Base-by-base conservation (phyloP, 2,329 filamentous ascomycete genomes). In the Calonectria pauciramosa region DNA sequence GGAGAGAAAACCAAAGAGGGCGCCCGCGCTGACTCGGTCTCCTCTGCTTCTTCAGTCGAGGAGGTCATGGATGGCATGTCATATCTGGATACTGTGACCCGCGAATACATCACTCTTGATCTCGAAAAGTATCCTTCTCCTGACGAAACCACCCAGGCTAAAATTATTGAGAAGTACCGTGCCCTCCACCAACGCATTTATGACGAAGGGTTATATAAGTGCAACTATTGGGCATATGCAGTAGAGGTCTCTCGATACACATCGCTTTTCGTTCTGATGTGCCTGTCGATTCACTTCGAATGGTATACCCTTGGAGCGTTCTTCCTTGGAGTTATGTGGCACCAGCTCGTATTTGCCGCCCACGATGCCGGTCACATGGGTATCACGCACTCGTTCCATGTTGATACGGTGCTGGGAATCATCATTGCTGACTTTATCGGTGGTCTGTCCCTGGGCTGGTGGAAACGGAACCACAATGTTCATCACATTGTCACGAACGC, bases 281-380 rank as follows among this genome's bases (percentile, higher is more conserved):
- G 96, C 44, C 82, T 90, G 6, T 92, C 91, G 80, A 86, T 97
- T 26, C 89, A 85, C 20, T 87, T 87, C 81, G 89, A 89, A 44
- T 95, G 93, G 91, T 96, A 94, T 81, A 88, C 86, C 63, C 86
- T 90, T 3, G 95, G 94, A 71, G 96, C 92, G 1, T 83, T 94
- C 64, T 95, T 93, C 79, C 88, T 99, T 3, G 97, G 96, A 26
- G 89, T 91, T 76, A 90, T 98, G 82, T 99, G 97, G 96, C 97
- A 99, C 82, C 97, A 99, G 83, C 90, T 99, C 34, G 94, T 96
- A 67, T 99, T 99, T 83, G 93, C 94, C 1, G 97, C 95, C 75
- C 97, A 99, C 85, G 97, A 99, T 88, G 95, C 96, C 66, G 96
- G 95, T 9, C 97, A 99, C 85, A 98, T 98, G 94, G 97, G 95